Evolutionary conservation across 768 basidiomycete genomes (phyloP), one percentile per base, ranked within the genome.

Genomic region (Scleroderma citrinum): DNA sequence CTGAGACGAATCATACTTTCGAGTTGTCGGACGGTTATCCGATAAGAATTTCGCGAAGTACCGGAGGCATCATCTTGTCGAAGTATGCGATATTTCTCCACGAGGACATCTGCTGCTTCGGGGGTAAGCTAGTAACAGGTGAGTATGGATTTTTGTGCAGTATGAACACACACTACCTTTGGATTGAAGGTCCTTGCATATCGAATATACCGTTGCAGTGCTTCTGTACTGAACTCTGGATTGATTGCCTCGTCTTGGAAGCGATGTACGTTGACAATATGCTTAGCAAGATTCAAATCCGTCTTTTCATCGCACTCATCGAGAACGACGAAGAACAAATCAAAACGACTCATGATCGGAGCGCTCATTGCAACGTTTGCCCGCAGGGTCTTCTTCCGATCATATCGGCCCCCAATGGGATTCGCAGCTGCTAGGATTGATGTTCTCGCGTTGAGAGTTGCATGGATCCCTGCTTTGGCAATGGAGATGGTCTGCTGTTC

Each of bases 401-500:
- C 95, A 59, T 99, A 99, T 50, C 96, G 76, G 12, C 96, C 96
- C 4, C 93, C 89, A n/a, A 97, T 76, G 6, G 96, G 96, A 69
- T 99, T 99, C 5, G 96, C 95, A 23, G 96, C 96, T 1, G 96
- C 96, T 21, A 99, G 81, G 55, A 99, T 98, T 4, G 92, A 94
- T 0, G 96, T 98, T 11, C 96, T 83, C 1, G 96, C 96, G 59
- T 99, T 99, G 47, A 99, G 77, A 0, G 96, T 99, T 0, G 96
- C 95, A 59, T 98, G 95, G 56, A 99, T 99, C 49, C 96, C 96
- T 2, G 96, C 96, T 66, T 99, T 99, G 36, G 96, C 96, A 55
- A 98, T 97, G 24, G 93, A 96, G 59, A 98, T 97, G 1, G 95
- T 98, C 71, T 97, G 94, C 71, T 98, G 95, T 83, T 98, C 95